Conservation (phyloP, 257 asterid genomes). For the Euphrasia confusa region DNA sequence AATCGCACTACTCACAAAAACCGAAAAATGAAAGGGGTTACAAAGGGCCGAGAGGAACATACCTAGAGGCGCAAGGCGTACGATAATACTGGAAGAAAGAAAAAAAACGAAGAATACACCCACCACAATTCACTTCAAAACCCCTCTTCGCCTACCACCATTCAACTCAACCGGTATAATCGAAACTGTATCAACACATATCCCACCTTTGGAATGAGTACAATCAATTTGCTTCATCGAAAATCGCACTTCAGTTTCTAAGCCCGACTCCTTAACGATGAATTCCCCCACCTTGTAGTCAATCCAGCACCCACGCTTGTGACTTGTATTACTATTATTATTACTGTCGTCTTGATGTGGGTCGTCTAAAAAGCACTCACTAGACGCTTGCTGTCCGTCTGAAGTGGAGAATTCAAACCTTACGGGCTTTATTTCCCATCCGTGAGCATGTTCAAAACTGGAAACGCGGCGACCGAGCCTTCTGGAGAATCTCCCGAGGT, state of each 20-base stretch:
- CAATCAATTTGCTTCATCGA: conserved; percentile 98
- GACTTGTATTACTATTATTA: conserved; percentile 27
- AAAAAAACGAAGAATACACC: not conserved
- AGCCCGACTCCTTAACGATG: conserved; percentile 49
- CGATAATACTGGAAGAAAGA: too few species aligned
- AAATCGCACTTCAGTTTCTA: conserved; percentile 65
- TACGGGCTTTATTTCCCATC: conserved; percentile 90
- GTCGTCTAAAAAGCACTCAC: conserved; percentile 66
- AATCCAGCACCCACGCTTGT: conserved; percentile 89
- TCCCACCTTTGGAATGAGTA: conserved; percentile 96
- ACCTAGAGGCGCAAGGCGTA: too few species aligned
- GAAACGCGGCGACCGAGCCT: conserved; percentile 84
- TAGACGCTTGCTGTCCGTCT: conserved; percentile 77
- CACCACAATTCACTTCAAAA: conserved; percentile 29
- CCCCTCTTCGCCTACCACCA: conserved; percentile 42
- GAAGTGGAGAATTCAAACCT: conserved; percentile 70
- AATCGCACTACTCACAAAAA: too few species aligned
- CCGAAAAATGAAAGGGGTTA: too few species aligned
- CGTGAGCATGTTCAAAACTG: conserved; percentile 79
- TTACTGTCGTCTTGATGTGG: conserved; percentile 43
- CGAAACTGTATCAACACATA: conserved; percentile 78
- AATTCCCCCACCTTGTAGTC: conserved; percentile 91
- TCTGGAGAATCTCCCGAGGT: conserved; percentile 71
- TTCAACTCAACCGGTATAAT: conserved; percentile 63
- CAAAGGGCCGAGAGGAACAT: too few species aligned